Base-by-base conservation (phyloP, 2,329 filamentous ascomycete species). In the Pseudogymnoascus sp. region DNA sequence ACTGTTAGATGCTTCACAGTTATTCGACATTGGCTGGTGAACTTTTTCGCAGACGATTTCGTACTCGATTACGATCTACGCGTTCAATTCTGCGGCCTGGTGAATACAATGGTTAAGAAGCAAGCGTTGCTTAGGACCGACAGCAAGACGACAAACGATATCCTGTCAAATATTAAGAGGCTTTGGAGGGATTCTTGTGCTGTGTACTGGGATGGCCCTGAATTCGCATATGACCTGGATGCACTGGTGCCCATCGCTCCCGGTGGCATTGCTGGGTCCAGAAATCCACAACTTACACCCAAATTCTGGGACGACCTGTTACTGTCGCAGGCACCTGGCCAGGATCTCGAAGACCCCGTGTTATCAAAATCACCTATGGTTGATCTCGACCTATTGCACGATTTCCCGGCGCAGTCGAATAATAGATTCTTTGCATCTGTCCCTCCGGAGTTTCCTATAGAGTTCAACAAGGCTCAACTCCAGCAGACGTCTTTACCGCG, bases 1-100 rank as follows among this genome's bases (percentile, higher is more conserved):
- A 86, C 93, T 59, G 95, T 99, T 13, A 85, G 94, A 42, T 95
- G 92, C 0, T 99, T 97, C 76, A 94, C 97, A 27, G 94, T 94
- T 6, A 81, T 97, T 48, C 86, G 94, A 62, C 94, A 99, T 74
- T 99, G 94, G 94, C 92, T 97, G 62, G 77, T 99, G 65, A 99
- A 99, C 73, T 99, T 99, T 74, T 99, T 97, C 68, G 82, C 90
- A 61, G 94, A 99, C 71, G 94, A 99, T 72, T 99, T 96, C 72
- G 84, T 95, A 40, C 75, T 87, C 25, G 86, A 92, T 71, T 87
- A 88, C 70, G 78, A 83, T 48, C 79, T 97, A 33, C 87, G 93
- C 7, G 78, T 83, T 4, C 83, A 84, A 13, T 97, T 97, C 71
- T 97, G 93, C 74, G 80, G 86, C 33, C 80, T 92, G 7, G 80